Evolutionary conservation across 805 yeast genomes (phyloP).

Genomic region (Metschnikowia santaceciliae): DNA sequence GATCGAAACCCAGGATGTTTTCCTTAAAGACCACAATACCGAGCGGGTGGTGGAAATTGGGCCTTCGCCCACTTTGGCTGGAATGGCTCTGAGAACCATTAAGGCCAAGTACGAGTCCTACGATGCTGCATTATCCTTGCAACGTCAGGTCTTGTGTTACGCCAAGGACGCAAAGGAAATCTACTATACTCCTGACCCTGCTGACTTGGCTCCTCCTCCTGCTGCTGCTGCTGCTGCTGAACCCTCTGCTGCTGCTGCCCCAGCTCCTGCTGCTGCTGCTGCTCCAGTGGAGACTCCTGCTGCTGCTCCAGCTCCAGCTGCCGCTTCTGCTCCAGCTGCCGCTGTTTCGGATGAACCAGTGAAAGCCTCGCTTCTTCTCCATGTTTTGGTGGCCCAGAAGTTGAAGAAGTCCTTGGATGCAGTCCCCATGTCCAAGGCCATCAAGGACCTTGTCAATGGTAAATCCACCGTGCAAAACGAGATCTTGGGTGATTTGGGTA

Average conservation of each 20-base stretch:
- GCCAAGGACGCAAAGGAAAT: constrained; percentile 95
- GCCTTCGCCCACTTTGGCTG: constrained; percentile 97
- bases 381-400: constrained; percentile 91
- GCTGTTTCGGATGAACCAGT: constrained; percentile 88
- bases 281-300: constrained; percentile 61
- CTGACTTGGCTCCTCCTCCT: constrained; percentile 35
- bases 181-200: constrained; percentile 86
- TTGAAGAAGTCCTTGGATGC: constrained; percentile 86
- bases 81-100: constrained; percentile 97
- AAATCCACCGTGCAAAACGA: constrained; percentile 98
- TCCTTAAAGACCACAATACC: constrained; percentile 87
- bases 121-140: constrained; percentile 92
- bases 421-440: constrained; percentile 84
- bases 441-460: constrained; percentile 97
- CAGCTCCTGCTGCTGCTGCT: constrained; percentile 55
- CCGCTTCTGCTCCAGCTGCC: constrained; percentile 74
- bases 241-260: constrained; percentile 43
- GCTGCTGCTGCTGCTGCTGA: constrained; percentile 40
- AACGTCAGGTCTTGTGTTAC: constrained; percentile 92
- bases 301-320: constrained; percentile 64
- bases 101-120: constrained; percentile 94
- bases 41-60: constrained; percentile 98
- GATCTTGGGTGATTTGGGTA: constrained; percentile 96
- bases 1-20: constrained; percentile 99
- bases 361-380: constrained; percentile 75